These are phyloP conservation scores for Mycena latifolia DNA, from an alignment of 768 basidiomycete species.

Conservation along the genomic window DNA sequence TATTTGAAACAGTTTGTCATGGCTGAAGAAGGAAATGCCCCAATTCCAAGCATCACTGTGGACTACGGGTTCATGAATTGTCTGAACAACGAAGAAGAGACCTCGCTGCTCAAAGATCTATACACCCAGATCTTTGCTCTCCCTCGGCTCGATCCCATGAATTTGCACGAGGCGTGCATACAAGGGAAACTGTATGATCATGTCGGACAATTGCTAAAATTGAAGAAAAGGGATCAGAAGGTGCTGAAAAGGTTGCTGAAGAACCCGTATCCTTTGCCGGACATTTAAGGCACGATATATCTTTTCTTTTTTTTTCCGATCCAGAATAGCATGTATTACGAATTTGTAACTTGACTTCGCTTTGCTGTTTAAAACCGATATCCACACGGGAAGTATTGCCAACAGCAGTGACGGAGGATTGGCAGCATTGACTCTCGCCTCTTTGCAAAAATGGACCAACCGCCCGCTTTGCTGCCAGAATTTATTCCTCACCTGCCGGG, in stretches of 20 bases:
- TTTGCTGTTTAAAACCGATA: no score
- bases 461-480: conserved; percentile 17
- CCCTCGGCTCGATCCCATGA: conserved; percentile 41
- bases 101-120: conserved; percentile 42
- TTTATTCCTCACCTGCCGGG: conserved; percentile 20
- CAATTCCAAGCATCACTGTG: conserved; percentile 30
- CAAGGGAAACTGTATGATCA: conserved; percentile 46
- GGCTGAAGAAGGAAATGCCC: conserved; percentile 15
- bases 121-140: conserved; percentile 49
- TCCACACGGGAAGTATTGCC: no score
- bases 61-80: conserved; percentile 56
- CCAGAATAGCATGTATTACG: no score
- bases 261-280: conserved; percentile 44
- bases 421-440: conserved; percentile 13
- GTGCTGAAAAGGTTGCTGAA: conserved; percentile 45
- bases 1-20: conserved; percentile 47
- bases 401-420: conserved; percentile 10
- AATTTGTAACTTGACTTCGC: no score
- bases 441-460: conserved; percentile 20
- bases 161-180: conserved; percentile 51
- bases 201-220: conserved; percentile 36
- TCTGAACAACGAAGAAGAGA: conserved; percentile 38
- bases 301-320: no score
- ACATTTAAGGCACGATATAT: no score
- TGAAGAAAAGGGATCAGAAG: conserved; percentile 36